Percentiles rank a stretch among this genome's conserved stretches.
Conservation (phyloP, 2,329 filamentous ascomycete genomes). For the Calonectria hawksworthii region DNA sequence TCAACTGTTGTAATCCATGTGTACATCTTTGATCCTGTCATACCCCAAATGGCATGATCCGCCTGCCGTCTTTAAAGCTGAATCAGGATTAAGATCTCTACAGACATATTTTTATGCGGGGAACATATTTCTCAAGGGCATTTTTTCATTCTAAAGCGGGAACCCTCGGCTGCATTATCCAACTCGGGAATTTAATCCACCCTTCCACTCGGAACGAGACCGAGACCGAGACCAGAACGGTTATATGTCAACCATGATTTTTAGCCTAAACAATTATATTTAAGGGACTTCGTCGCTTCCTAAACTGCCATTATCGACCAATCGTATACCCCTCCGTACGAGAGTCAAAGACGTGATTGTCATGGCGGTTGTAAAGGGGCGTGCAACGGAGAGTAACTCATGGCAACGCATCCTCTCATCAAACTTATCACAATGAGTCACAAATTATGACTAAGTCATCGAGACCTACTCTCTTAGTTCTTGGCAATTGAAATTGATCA, state of each 20-base stretch:
- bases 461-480: neutral
- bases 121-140: neutral
- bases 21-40: neutral
- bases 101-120: neutral
- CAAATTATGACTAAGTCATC: neutral
- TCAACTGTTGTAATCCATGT: neutral
- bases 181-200: neutral
- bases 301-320: neutral
- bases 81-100: neutral
- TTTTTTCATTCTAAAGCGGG: neutral
- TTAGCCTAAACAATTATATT: neutral
- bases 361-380: neutral
- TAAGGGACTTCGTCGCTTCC: neutral
- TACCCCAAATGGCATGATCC: neutral
- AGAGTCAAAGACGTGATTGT: neutral
- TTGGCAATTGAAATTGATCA: neutral
- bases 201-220: neutral
- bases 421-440: neutral
- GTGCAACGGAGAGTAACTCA: neutral
- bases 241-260: neutral
- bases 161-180: neutral
- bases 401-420: neutral
- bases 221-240: neutral
- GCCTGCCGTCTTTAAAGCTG: neutral
- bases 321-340: neutral